These are phyloP conservation scores for Lipomyces mesembrius DNA, from an alignment of 805 yeast species.

Conservation along the genomic window DNA sequence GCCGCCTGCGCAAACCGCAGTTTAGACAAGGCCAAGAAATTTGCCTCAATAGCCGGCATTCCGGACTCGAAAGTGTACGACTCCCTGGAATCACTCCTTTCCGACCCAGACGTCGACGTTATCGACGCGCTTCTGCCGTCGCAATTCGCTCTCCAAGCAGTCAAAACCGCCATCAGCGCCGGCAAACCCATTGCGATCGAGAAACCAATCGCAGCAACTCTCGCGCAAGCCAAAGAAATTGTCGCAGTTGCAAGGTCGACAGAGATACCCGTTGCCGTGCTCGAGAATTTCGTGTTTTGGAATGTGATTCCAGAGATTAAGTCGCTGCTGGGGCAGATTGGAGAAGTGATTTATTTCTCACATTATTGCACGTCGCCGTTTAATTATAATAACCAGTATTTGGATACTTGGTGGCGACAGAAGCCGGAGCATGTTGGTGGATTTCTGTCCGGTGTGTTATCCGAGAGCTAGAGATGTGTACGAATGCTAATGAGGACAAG, in stretches of 20 bases:
- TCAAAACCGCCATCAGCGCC: slow-evolving; percentile 69
- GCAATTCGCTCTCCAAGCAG: slow-evolving; percentile 70
- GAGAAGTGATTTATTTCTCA: slow-evolving; percentile 53
- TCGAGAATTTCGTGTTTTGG: slow-evolving; percentile 86
- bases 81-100: slow-evolving; percentile 64
- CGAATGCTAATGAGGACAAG: neutral
- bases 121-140: slow-evolving; percentile 91
- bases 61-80: slow-evolving; percentile 58
- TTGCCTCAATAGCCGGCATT: slow-evolving; percentile 68
- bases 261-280: slow-evolving; percentile 70
- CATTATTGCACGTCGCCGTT: slow-evolving; percentile 57
- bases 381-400: slow-evolving; percentile 54
- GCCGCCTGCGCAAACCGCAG: slow-evolving; percentile 84
- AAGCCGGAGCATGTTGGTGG: slow-evolving; percentile 94
- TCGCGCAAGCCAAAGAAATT: slow-evolving; percentile 79
- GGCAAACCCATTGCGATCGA: slow-evolving; percentile 82
- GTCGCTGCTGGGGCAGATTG: slow-evolving; percentile 69
- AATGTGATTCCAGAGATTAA: slow-evolving; percentile 61
- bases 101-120: slow-evolving; percentile 69
- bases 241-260: slow-evolving; percentile 67
- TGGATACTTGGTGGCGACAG: slow-evolving; percentile 80
- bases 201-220: slow-evolving; percentile 88
- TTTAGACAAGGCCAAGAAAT: slow-evolving; percentile 75
- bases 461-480: neutral
- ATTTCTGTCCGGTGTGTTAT: slow-evolving; percentile 62